Evolutionary conservation across 2,329 filamentous ascomycete genomes (phyloP), one percentile per base, ranked within the genome.

Genomic region (Diaporthe humulicola): DNA sequence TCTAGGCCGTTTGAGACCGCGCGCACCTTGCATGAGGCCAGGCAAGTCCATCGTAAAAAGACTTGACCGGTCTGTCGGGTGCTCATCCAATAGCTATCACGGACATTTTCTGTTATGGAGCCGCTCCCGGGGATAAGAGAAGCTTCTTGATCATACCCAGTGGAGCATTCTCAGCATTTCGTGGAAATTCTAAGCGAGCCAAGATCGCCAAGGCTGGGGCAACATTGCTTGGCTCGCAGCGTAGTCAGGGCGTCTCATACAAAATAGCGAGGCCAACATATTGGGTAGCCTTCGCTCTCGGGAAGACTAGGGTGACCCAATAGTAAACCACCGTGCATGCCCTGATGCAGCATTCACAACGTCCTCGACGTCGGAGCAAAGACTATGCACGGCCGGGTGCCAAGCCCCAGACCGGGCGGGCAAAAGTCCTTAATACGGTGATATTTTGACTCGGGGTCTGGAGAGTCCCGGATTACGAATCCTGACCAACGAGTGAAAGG

Each of bases 251-350:
- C 30, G 38, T 67, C 45, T 25, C 61, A 17, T 19, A 45, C 61
- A 67, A 67, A 52, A 52, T 52, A 36, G 12, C 45, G 17, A n/a
- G 45, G 22, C 45, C 45, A 4, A 14, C 30, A 38, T 25, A 52
- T 67, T 50, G 61, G 61, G 61, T 67, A 67, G 61, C 61, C 61
- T 36, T 67, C 61, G 61, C 61, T 67, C 61, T 67, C 61, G 45
- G 61, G 61, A 67, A n/a, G 45, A 50, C 30, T 8, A 50, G 30
- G 30, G 14, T 36, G 45, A 22, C 6, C 61, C 61, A 67, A 52
- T 67, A 12, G 42, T 22, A 8, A 36, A 14, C 61, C 10, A 52
- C 19, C 2, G 30, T 38, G 30, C 61, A 30, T 67, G 45, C 40
- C 30, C 7, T 28, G 15, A 67, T 38, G 30, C 30, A 10, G 45